Conservation (phyloP, 208 protist species). For the Blechomonas ayalai region DNA sequence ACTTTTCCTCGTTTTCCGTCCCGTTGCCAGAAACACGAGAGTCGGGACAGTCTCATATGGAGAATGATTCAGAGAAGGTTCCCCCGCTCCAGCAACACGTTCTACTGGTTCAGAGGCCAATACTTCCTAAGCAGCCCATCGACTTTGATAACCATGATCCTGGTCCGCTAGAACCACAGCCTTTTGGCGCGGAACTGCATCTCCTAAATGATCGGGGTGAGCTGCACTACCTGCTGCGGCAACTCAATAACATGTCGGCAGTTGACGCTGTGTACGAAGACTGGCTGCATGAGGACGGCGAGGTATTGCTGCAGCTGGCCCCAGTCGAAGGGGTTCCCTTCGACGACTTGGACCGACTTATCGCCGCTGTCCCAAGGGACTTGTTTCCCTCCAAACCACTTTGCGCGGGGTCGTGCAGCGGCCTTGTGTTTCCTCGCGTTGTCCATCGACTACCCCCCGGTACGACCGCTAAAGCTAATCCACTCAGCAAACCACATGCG, state of each 20-base stretch:
- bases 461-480: conserved; percentile 36
- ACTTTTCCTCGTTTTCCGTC: conserved; percentile 38
- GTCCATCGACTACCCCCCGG: conserved; percentile 47
- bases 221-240: conserved; percentile 33
- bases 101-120: conserved; percentile 38
- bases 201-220: conserved; percentile 63
- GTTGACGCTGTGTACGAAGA: conserved; percentile 52
- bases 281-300: conserved; percentile 65
- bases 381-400: conserved; percentile 9
- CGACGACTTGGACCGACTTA: conserved; percentile 46
- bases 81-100: conserved; percentile 16
- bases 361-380: conserved; percentile 11
- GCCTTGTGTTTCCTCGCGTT: conserved; percentile 52
- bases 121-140: conserved; percentile 29
- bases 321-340: conserved; percentile 73
- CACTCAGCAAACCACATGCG: conserved; percentile 37
- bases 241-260: conserved; percentile 30
- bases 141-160: conserved; percentile 24
- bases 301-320: conserved; percentile 61
- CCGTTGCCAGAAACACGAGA: neutral
- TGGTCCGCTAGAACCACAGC: conserved; percentile 26
- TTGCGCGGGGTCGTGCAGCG: conserved; percentile 51
- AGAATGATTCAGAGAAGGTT: neutral
- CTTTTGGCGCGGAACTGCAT: conserved; percentile 57
- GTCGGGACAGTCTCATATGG: neutral